Evolutionary conservation across 345 rosid genomes (phyloP).

Genomic region (Mangifera indica): DNA sequence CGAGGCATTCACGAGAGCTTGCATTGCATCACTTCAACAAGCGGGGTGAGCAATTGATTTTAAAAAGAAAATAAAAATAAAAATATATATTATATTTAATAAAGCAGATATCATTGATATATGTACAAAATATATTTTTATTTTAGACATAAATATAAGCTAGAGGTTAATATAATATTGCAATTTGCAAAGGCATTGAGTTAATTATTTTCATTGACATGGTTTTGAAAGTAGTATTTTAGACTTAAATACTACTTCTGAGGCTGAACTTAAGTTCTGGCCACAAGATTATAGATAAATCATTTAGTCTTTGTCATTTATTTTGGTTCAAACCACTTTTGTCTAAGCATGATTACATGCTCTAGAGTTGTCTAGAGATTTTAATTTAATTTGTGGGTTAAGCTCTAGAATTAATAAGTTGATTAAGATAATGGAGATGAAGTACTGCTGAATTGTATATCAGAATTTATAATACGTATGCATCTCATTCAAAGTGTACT

Average conservation of each 20-base stretch:
- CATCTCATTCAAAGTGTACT: too few species aligned
- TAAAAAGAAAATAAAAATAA: background rate
- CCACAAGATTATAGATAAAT: too few species aligned
- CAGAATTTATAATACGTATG: too few species aligned
- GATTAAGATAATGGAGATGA: too few species aligned
- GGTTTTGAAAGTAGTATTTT: background rate
- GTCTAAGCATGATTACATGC: background rate
- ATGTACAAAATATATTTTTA: too few species aligned
- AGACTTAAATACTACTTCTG: background rate
- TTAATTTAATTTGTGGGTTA: too few species aligned
- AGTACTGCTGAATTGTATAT: too few species aligned
- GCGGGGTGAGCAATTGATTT: background rate
- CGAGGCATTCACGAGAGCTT: background rate
- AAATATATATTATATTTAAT: background rate
- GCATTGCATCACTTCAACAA: conserved; percentile 4
- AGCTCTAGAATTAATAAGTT: too few species aligned
- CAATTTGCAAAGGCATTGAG: background rate
- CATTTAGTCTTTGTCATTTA: background rate
- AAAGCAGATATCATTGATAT: background rate
- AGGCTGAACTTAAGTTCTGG: background rate
- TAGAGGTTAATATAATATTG: background rate
- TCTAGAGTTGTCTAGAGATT: background rate
- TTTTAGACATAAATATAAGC: too few species aligned
- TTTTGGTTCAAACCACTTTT: too few species aligned
- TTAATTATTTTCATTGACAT: background rate